Evolutionary conservation across 352 stramenopile genomes (phyloP).

Genomic region (Aphanomyces stellatus): DNA sequence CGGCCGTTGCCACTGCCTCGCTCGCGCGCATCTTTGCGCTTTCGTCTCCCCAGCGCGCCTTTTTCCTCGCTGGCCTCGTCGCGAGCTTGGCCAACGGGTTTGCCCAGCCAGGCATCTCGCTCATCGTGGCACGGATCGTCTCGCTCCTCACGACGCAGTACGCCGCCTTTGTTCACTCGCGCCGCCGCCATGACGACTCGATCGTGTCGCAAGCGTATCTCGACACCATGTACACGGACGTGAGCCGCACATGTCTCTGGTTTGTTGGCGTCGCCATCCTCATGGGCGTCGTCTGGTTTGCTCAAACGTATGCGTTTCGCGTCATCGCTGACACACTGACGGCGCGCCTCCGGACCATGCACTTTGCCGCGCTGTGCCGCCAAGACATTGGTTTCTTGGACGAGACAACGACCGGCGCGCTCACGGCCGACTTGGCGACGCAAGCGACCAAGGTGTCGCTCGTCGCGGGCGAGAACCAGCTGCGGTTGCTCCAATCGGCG

Average conservation of each 20-base stretch:
- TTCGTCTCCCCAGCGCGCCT: neutral
- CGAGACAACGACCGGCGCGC: conserved; percentile 21
- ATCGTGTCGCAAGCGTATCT: neutral
- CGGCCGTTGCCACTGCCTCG: neutral
- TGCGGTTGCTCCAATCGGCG: conserved; percentile 33
- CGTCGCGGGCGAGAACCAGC: conserved; percentile 36
- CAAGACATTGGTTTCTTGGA: conserved; percentile 51
- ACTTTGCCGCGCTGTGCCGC: conserved; percentile 38
- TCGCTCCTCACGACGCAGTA: conserved; percentile 31
- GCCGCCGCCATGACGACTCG: conserved; percentile 20
- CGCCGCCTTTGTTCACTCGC: conserved; percentile 20
- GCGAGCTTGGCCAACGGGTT: conserved; percentile 8
- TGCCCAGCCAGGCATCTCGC: conserved; percentile 13
- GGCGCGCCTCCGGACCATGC: conserved; percentile 32
- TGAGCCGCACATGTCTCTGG: conserved; percentile 26
- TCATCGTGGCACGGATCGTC: conserved; percentile 23
- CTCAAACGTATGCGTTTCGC: conserved; percentile 38
- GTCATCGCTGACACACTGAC: conserved; percentile 47
- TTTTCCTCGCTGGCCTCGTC: neutral
- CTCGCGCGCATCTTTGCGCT: conserved; percentile 15
- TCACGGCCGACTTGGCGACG: conserved; percentile 38
- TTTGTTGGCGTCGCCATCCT: conserved; percentile 33
- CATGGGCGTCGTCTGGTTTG: conserved; percentile 21
- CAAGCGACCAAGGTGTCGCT: conserved; percentile 37
- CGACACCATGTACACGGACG: conserved; percentile 31